Evolutionary conservation across 169 alveolate species (phyloP), one percentile per base, ranked within the genome.

Genomic region (Plasmodium yoelii): DNA sequence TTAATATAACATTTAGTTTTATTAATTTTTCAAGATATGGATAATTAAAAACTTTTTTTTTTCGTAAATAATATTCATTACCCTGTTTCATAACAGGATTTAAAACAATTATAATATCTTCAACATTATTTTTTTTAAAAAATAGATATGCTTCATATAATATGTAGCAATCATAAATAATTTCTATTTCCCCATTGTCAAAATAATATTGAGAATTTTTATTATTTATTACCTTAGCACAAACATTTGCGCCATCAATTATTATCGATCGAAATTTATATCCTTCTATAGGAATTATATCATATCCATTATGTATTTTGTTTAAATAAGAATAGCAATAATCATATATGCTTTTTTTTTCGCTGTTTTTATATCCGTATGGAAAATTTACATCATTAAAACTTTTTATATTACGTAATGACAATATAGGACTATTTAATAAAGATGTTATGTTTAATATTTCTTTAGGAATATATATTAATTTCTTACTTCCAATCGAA

Each of bases 181-280:
- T 61, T 15, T 64, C 39, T 55, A 61, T 19, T 61, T 74, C 47
- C 42, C 42, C 42, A 26, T 44, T 12, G 19, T 74, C 88, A 13
- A 10, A 28, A n/a, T 42, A 24, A 74, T 61, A 44, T 7, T 24
- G 28, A 7, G 47, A 13, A 5, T 74, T 64, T 6, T 18, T 19
- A 10, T 74, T 61, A 46, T 74, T 34, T 6, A 80, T 80, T 28
- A 80, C 34, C 24, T 67, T 64, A 7, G 90, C 90, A 49, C 82
- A 80, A 6, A 80, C 90, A 64, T 80, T 80, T 65, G 90, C 90
- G n/a, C 90, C 90, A 55, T 80, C 90, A 12, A 80, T 80, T 22
- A 80, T 56, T 22, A 80, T 67, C 15, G 73, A 24, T 80, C 90
- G 24, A 56, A 64, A 80, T n/a, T 80, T 80, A 7, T 39, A 80